Percentiles rank a stretch among this genome's conserved stretches.
Conservation (phyloP, 108 stramenopile species). For the Cyclotella baltica region DNA sequence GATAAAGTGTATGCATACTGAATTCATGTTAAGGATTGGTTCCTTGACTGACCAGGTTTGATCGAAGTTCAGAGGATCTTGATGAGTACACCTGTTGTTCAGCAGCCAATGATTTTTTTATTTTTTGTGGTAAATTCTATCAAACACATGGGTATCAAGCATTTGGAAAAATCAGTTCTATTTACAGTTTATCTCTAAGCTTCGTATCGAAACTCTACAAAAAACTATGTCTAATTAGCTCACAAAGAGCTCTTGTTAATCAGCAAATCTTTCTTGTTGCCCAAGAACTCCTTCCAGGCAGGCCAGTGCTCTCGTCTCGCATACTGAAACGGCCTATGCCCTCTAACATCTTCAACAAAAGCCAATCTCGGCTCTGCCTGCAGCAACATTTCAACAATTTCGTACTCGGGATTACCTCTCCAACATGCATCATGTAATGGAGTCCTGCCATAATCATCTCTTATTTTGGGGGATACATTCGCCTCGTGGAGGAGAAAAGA, state of each 20-base stretch:
- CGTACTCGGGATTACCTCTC: constrained; percentile 70
- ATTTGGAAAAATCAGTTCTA: no score
- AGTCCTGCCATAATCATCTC: constrained; percentile 89
- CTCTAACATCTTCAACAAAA: constrained; percentile 68
- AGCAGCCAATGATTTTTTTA: no score
- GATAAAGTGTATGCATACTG: no score
- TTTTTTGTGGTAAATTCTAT: no score
- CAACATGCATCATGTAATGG: constrained; percentile 92
- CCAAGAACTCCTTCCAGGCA: constrained; percentile 69
- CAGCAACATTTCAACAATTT: constrained; percentile 61
- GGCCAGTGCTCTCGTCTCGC: constrained; percentile 72
- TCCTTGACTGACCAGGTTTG: no score
- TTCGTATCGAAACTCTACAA: no score
- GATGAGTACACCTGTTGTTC: no score
- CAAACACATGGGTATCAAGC: no score
- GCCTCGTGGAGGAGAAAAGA: constrained; percentile 67
- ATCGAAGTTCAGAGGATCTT: no score
- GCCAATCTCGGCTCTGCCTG: constrained; percentile 65
- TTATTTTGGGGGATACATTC: constrained; percentile 56
- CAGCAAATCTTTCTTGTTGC: constrained; percentile 31
- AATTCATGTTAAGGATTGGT: no score
- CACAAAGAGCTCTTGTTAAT: not conserved
- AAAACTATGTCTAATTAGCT: no score
- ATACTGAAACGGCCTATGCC: constrained; percentile 77
- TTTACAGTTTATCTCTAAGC: no score